Evolutionary conservation across 305 asterid genomes (phyloP), one percentile per base, ranked within the genome.

Genomic region (Coffea humblotiana): DNA sequence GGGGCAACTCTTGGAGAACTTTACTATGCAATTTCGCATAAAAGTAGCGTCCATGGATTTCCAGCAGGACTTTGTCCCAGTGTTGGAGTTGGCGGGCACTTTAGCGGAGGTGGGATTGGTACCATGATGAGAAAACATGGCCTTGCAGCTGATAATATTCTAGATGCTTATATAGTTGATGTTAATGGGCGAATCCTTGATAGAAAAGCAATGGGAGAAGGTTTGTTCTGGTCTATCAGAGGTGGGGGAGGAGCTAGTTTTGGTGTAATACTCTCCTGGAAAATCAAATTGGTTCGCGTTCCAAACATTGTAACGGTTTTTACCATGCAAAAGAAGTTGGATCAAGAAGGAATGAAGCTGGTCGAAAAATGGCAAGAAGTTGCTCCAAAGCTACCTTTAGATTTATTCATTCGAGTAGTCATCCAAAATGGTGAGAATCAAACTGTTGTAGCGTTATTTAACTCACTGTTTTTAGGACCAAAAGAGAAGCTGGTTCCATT

Each of bases 371-470:
- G 79, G 79, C 72, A 61, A 63, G n/a, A 63, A 9, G 25, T 76
- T 15, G 72, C 58, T 1, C 29, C 45, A 10, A 76, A 76, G 27
- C 73, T 76, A 4, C 27, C 14, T 23, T 43, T 63, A 76, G 79
- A 76, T 43, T 8, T 76, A 3, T 76, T 76, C 79, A 76, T 76
- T 60, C 12, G 79, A 25, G 61, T 76, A 2, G 43, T 76, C 21
- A 54, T 73, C 51, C 14, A 10, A 27, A 23, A 43, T 23, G 40
- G 65, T 9, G 8, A 14, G 27, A 73, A 14, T 8, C 52, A 45
- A n/a, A 54, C 61, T 21, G 10, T 51, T 73, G 66, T 51, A 51
- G 15, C 43, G 4, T n/a, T 23, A 61, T 61, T 61, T 29, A 61
- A 61, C 66, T 61, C 66, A 23, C n/a, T 61, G n/a, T 61, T 61